A percentile compares a stretch with the other conserved stretches of the same genome.
phyloP scores from a whole-genome alignment of 1,284 basidiomycete species.

The Porodaedalea pini region DNA sequence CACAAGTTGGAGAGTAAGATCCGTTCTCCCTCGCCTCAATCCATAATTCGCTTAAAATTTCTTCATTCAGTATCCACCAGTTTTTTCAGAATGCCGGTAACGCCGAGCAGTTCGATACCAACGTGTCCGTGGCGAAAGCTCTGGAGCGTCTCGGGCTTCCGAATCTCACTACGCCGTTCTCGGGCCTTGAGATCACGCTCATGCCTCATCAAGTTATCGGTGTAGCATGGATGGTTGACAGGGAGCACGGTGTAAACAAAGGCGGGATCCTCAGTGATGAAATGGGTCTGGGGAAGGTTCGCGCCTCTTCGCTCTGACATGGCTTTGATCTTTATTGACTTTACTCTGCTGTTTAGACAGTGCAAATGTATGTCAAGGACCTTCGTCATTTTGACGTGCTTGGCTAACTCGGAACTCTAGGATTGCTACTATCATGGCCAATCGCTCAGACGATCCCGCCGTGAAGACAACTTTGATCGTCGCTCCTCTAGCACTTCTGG shows the following conservation, averaged over 20 bases:
- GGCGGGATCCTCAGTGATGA: conserved; percentile 79
- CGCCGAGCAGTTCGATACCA: conserved; percentile 51
- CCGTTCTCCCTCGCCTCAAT: conserved; percentile 2
- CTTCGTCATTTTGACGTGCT: background rate
- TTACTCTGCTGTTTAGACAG: conserved; percentile 33
- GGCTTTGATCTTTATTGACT: background rate
- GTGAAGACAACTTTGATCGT: conserved; percentile 55
- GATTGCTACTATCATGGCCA: conserved; percentile 47
- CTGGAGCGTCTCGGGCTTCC: conserved; percentile 42
- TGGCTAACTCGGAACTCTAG: conserved; percentile 26
- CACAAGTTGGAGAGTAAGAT: conserved; percentile 47
- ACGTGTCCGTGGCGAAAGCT: conserved; percentile 49
- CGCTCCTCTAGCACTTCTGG: conserved; percentile 51
- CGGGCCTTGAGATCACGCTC: conserved; percentile 52
- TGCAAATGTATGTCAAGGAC: conserved; percentile 39
- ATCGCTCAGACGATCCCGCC: conserved; percentile 39
- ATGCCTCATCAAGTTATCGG: conserved; percentile 67
- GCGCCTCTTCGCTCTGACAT: background rate
- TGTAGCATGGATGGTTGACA: conserved; percentile 63
- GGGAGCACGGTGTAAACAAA: conserved; percentile 42
- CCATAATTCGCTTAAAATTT: conserved; percentile 7
- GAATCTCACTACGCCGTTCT: conserved; percentile 39
- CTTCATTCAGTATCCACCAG: conserved; percentile 42
- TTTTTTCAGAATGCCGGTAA: conserved; percentile 55
- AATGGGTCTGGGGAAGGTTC: conserved; percentile 44